Evolutionary conservation across 2,329 filamentous ascomycete genomes (phyloP), one percentile per base, ranked within the genome.

Genomic region (Blumeria hordei): DNA sequence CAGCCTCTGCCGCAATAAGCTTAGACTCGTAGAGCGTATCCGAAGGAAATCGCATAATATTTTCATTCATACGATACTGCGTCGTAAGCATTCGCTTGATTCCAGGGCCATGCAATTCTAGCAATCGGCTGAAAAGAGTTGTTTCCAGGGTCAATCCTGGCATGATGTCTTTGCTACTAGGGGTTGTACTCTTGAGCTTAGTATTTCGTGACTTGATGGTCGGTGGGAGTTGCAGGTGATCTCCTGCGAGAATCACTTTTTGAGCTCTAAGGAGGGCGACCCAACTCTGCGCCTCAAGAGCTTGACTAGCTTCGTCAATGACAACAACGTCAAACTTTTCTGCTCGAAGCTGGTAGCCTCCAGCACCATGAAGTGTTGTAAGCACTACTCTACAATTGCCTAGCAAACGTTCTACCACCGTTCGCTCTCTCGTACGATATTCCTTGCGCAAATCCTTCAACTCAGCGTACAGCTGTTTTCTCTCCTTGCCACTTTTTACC

Each of bases 31-130:
- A 98, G 10, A 96, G 73, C 64, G 90, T 81, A 58, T 85, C 76
- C 0, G 90, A 95, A 0, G 92, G 90, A 63, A 95, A 98, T 6
- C 79, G 76, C 88, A 96, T 96, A 62, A 98, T 96, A 55, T 74
- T 80, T 64, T 94, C 83, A 65, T 98, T 88, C 92, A 98, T 98
- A 39, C 92, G 87, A 67, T 98, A 98, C 69, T 98, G 92, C 4
- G 84, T 94, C 3, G 87, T 96, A 28, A 98, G 77, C 85, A 96
- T 94, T 54, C 85, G 75, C 70, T 96, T 96, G 69, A 98, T 88
- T 4, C 72, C 72, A 0, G 80, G 69, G 0, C 92, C 92, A 65
- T 98, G 85, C 14, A 95, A 71, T 5, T 75, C 74, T 47, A 98
- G 73, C 44, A 98, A 73, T 33, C 92, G 77, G 67, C 96, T 90